Base-by-base conservation (phyloP, 257 asterid genomes). In the Solanum tarijense region DNA sequence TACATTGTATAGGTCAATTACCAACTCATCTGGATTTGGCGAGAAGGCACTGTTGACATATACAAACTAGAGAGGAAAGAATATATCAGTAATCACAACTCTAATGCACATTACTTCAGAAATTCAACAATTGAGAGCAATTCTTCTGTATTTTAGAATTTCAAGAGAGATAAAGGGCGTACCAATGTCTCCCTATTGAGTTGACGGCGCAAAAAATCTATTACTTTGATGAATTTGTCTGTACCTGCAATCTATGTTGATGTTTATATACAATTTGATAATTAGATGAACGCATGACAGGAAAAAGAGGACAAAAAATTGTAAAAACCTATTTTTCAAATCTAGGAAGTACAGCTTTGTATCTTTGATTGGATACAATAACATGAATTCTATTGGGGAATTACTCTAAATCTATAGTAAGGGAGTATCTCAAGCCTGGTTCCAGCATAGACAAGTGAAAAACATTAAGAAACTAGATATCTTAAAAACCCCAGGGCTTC, bases 21-120 rank as follows among this genome's bases (percentile, higher is more conserved):
- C 92, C 92, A 94, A 87, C 92, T 97, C 98, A 90, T 97, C 99
- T 11, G 99, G 98, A 91, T 94, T 95, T 41, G 99, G 99, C 12
- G 98, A 96, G 93, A 97, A 96, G 85, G 98, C 98, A 75, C 99
- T 96, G 96, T 97, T 97, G 87, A 96, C 98, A 88, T 97, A 96
- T 76, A 97, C 99, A 94, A 97, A 97, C 99, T 95, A 89, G 73
- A 58, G 86, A 34, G 87, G 73, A 36, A 86, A 69, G 78, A 86
- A 36, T 29, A 83, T 38, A 87, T 89, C 78, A 90, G 88, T 74
- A 73, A 83, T 87, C 86, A 34, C 12, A 68, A 4, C 25, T 76
- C 66, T 72, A 39, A 65, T 11, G 75, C 27, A 18, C 48, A 43
- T n/a, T 9, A 35, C 21, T 60, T 18, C 69, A 66, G 39, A 81